A percentile compares a stretch with the other conserved stretches of the same genome.
phyloP scores from a whole-genome alignment of 75 land plant species.

The Picea sitchensis region DNA sequence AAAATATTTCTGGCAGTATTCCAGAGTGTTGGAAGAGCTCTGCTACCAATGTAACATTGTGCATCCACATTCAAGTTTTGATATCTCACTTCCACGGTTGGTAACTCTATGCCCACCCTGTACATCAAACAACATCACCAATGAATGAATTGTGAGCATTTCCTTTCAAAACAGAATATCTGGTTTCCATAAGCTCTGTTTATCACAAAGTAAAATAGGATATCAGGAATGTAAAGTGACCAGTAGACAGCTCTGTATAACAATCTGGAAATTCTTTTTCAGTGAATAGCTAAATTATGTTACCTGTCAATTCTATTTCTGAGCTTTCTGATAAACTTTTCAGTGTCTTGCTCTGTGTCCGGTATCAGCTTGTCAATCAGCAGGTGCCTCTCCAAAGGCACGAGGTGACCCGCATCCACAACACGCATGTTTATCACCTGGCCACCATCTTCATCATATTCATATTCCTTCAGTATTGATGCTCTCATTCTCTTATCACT shows the following conservation, averaged over 20 bases:
- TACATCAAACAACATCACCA: not conserved
- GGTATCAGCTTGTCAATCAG: slow-evolving; percentile 58
- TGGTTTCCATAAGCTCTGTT: too few species aligned
- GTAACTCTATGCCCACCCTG: slow-evolving; percentile 65
- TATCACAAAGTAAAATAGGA: too few species aligned
- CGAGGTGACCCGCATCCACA: slow-evolving; percentile 54
- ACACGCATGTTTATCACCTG: slow-evolving; percentile 6
- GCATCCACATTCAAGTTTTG: slow-evolving; percentile 64
- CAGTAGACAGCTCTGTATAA: too few species aligned
- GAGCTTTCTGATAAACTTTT: slow-evolving; percentile 43
- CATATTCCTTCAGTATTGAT: slow-evolving; percentile 9
- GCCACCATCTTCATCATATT: not conserved
- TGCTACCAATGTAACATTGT: slow-evolving; percentile 51
- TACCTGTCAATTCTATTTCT: slow-evolving; percentile 65
- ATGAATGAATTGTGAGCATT: too few species aligned
- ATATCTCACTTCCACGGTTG: slow-evolving; percentile 71
- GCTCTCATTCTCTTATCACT: slow-evolving; percentile 15
- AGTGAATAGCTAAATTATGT: too few species aligned
- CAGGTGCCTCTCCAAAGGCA: slow-evolving; percentile 42
- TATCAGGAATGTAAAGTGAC: too few species aligned
- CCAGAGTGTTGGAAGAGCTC: slow-evolving; percentile 81
- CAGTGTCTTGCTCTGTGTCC: slow-evolving; percentile 65
- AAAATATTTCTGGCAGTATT: slow-evolving; percentile 36
- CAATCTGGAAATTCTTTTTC: too few species aligned
- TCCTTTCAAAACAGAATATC: too few species aligned